phyloP scores from a whole-genome alignment of 306 rosid species.

The Medicago arabica region DNA sequence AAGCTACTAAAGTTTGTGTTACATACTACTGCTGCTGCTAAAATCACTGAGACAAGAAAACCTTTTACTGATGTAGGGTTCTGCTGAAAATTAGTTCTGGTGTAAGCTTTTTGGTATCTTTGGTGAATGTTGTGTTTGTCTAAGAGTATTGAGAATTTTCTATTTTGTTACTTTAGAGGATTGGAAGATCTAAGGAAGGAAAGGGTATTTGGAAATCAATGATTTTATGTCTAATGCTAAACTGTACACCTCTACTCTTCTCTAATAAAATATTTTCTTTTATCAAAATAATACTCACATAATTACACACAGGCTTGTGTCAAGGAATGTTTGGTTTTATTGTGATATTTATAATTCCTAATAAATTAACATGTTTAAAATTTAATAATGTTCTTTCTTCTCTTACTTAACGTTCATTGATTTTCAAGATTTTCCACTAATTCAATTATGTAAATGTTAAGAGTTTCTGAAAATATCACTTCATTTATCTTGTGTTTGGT shows the following conservation, averaged over 20 bases:
- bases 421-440: slow-evolving; percentile 9
- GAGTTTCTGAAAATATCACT: neutral
- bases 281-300: neutral
- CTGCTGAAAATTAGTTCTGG: too few species aligned
- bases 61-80: too few species aligned
- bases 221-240: neutral
- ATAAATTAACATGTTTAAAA: neutral
- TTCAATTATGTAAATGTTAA: too few species aligned
- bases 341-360: neutral
- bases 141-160: neutral
- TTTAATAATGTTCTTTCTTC: neutral
- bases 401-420: neutral
- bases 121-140: neutral
- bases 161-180: slow-evolving; percentile 2
- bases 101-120: too few species aligned
- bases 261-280: neutral
- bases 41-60: too few species aligned
- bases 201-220: slow-evolving; percentile 3
- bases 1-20: too few species aligned
- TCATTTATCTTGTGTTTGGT: too few species aligned
- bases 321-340: neutral
- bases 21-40: too few species aligned
- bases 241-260: too few species aligned
- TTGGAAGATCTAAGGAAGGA: slow-evolving; percentile 14
- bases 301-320: neutral